Conservation (phyloP, 2,329 filamentous ascomycete species). For the Epichloe amarillans region DNA sequence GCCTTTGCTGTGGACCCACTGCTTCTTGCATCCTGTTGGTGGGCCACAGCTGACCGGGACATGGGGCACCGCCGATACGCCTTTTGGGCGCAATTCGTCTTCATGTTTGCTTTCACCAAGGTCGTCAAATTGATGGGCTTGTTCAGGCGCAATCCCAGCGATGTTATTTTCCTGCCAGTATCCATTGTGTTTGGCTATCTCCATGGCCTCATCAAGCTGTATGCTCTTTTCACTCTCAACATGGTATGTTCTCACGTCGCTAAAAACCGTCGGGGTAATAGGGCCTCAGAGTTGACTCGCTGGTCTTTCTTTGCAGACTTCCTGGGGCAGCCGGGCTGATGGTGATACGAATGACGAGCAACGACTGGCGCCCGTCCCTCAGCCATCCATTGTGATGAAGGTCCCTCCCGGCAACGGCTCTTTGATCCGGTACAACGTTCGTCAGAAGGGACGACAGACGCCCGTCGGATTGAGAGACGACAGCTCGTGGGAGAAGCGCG, state of each 20-base stretch:
- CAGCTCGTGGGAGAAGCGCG: constrained; percentile 19
- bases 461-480: constrained; percentile 11
- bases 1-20: constrained; percentile 67
- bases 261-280: background rate
- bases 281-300: background rate
- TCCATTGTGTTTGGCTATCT: constrained; percentile 87
- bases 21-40: constrained; percentile 55
- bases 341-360: constrained; percentile 72
- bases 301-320: constrained; percentile 47
- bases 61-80: constrained; percentile 35
- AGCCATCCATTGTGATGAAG: constrained; percentile 27
- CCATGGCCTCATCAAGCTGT: constrained; percentile 84
- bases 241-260: constrained; percentile 47
- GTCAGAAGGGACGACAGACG: constrained; percentile 24
- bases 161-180: constrained; percentile 68
- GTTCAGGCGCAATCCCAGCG: constrained; percentile 70
- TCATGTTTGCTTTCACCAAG: constrained; percentile 76
- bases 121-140: constrained; percentile 81
- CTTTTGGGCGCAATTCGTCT: constrained; percentile 51
- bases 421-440: constrained; percentile 33
- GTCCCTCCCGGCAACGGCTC: constrained; percentile 29
- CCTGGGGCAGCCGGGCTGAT: constrained; percentile 88
- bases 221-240: constrained; percentile 69
- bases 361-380: constrained; percentile 44
- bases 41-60: constrained; percentile 51